Evolutionary conservation across 805 yeast genomes (phyloP), one percentile per base, ranked within the genome.

Genomic region (Tetrapisispora arboricola): DNA sequence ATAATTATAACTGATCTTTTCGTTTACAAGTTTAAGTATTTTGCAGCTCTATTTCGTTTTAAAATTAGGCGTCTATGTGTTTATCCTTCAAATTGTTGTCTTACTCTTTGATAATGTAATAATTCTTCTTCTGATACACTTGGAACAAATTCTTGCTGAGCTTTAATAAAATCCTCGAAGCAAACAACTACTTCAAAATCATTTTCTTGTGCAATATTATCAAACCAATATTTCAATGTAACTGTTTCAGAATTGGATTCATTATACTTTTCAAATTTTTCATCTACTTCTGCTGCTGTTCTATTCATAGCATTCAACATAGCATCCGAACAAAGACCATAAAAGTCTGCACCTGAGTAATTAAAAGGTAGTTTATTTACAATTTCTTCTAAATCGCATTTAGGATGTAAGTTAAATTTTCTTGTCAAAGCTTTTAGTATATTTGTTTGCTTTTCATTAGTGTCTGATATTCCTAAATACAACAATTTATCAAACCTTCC

Each of bases 291-390:
- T 8, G 69, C 69, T 1, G 97, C 96, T 0, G 81, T 78, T 49
- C 97, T 68, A 1, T 92, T 84, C 96, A 92, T 90, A 2, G 97
- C 96, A 60, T 86, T 86, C 50, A 90, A 70, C 92, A 90, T 86
- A 0, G 97, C 84, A 61, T 92, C 97, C 0, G 95, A 83, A 57
- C 96, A 86, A 44, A 92, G 66, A 0, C 97, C 98, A 61, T 92
- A 92, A 63, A 92, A 90, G 60, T 92, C 98, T 4, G 98, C 98
- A 48, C 98, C 98, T 0, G 98, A 90, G 57, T 78, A 88, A n/a
- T 85, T 86, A 57, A 78, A 86, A 0, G 95, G 84, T 63, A 96
- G 87, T 6, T 64, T 60, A 15, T 71, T 69, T 0, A 95, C 90
- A 20, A 92, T 63, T 6, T 55, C 53, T 2, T 54, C 51, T 43